Percentiles rank a stretch among this genome's conserved stretches.
phyloP scores from a whole-genome alignment of 2,329 filamentous ascomycete species.

The Penicillium corylophilum region DNA sequence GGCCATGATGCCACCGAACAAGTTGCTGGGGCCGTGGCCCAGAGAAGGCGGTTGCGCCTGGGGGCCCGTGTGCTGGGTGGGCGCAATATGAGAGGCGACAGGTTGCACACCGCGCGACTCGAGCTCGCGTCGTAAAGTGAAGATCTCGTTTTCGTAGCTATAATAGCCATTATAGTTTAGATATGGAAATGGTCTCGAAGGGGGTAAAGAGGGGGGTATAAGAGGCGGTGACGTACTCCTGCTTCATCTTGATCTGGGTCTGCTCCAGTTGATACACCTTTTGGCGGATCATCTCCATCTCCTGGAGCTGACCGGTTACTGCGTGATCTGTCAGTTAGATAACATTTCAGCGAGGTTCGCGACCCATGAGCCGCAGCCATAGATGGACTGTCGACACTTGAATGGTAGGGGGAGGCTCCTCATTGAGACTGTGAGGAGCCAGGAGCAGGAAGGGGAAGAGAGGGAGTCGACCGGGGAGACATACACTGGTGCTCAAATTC shows the following conservation, averaged over 20 bases:
- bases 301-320: constrained; percentile 89
- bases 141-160: constrained; percentile 93
- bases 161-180: constrained; percentile 10
- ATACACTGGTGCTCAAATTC: constrained; percentile 92
- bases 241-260: constrained; percentile 81
- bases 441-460: not conserved
- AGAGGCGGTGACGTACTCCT: constrained; percentile 65
- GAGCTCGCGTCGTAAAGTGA: constrained; percentile 81
- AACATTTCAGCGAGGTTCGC: constrained; percentile 23
- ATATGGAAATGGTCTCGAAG: not conserved
- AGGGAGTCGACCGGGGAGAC: constrained; percentile 42
- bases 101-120: constrained; percentile 66
- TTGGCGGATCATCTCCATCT: constrained; percentile 90
- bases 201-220: not conserved
- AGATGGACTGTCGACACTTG: constrained; percentile 9
- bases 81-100: constrained; percentile 68
- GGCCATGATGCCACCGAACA: constrained; percentile 95
- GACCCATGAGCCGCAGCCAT: constrained; percentile 13
- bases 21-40: constrained; percentile 80
- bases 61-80: constrained; percentile 73
- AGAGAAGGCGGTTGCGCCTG: constrained; percentile 83
- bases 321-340: constrained; percentile 32
- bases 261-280: constrained; percentile 95
- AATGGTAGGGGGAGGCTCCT: constrained; percentile 2
- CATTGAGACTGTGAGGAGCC: constrained; percentile 1